Evolutionary conservation across 176 grass and related monocot genomes (phyloP).

Genomic region (Hordeum marinum): DNA sequence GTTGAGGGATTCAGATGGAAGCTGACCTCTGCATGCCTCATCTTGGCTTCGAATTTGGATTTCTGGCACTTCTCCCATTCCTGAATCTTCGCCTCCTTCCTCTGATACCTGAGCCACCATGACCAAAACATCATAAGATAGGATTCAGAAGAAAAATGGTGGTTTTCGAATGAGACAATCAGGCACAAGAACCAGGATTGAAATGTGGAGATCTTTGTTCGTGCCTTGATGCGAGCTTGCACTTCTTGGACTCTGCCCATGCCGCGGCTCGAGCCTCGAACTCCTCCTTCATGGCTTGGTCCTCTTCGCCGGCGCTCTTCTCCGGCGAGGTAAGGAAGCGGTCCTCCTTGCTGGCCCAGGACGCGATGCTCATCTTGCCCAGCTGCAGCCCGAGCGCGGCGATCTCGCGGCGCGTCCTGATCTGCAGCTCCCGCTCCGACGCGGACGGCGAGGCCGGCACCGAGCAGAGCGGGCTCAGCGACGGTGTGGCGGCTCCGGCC

Average conservation of each 20-base stretch:
- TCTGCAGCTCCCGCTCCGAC: slow-evolving; percentile 69
- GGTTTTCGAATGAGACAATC: background rate
- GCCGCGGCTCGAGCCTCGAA: slow-evolving; percentile 67
- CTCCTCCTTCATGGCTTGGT: slow-evolving; percentile 4
- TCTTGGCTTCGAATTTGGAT: slow-evolving; percentile 70
- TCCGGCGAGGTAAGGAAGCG: slow-evolving; percentile 19
- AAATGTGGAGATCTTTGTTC: background rate
- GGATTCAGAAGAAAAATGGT: background rate
- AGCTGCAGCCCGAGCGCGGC: slow-evolving; percentile 82
- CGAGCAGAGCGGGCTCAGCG: slow-evolving; percentile 74
- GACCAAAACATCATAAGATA: background rate
- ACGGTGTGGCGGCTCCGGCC: slow-evolving; percentile 54
- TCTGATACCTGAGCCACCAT: slow-evolving; percentile 46
- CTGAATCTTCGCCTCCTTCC: slow-evolving; percentile 73
- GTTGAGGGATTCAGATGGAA: background rate
- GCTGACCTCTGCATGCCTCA: slow-evolving; percentile 63
- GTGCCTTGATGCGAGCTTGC: slow-evolving; percentile 55
- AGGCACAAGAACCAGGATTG: background rate
- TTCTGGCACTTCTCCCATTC: slow-evolving; percentile 70
- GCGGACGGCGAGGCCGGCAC: slow-evolving; percentile 42
- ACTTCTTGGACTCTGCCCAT: slow-evolving; percentile 77
- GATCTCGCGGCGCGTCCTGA: slow-evolving; percentile 78
- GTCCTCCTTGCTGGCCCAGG: slow-evolving; percentile 85
- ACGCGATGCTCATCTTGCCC: slow-evolving; percentile 93
- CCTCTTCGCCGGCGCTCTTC: background rate